phyloP scores from a whole-genome alignment of 129 eudicot genomes.

The Apium graveolens region DNA sequence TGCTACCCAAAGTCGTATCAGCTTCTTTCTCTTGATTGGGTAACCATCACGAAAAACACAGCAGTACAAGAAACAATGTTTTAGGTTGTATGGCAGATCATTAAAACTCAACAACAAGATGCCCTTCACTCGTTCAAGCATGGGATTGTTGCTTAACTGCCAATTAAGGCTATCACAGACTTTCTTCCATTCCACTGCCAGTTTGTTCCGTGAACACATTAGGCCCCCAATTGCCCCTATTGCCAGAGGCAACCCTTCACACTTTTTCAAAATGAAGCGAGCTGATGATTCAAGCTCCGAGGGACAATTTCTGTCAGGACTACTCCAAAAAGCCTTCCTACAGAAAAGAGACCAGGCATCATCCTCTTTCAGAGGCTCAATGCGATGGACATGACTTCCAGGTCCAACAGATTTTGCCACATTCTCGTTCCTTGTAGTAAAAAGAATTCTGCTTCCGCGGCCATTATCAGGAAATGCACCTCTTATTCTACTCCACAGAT shows the following conservation, averaged over 20 bases:
- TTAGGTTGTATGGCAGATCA: conserved; percentile 49
- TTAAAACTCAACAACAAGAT: conserved; percentile 43
- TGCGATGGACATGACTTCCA: conserved; percentile 36
- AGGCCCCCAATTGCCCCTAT: conserved; percentile 63
- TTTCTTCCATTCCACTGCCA: conserved; percentile 44
- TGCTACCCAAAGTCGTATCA: conserved; percentile 63
- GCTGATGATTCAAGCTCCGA: conserved; percentile 43
- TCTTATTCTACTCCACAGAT: conserved; percentile 50
- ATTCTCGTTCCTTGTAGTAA: conserved; percentile 52
- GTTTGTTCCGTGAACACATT: conserved; percentile 37
- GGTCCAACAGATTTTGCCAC: conserved; percentile 51
- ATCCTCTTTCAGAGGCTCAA: conserved; percentile 39
- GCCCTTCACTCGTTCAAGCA: conserved; percentile 43
- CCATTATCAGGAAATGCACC: conserved; percentile 44
- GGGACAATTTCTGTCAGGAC: conserved; percentile 35
- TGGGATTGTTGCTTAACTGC: conserved; percentile 41
- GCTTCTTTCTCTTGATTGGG: conserved; percentile 47
- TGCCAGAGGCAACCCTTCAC: conserved; percentile 62
- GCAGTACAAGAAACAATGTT: conserved; percentile 60
- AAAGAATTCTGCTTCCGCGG: conserved; percentile 48
- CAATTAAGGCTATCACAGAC: conserved; percentile 47
- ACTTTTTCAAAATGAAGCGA: conserved; percentile 33
- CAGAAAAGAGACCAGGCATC: conserved; percentile 65
- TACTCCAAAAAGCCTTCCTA: conserved; percentile 46
- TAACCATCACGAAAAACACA: conserved; percentile 49